Base-by-base conservation (phyloP, 345 rosid genomes). In the Eucalyptus cloeziana region DNA sequence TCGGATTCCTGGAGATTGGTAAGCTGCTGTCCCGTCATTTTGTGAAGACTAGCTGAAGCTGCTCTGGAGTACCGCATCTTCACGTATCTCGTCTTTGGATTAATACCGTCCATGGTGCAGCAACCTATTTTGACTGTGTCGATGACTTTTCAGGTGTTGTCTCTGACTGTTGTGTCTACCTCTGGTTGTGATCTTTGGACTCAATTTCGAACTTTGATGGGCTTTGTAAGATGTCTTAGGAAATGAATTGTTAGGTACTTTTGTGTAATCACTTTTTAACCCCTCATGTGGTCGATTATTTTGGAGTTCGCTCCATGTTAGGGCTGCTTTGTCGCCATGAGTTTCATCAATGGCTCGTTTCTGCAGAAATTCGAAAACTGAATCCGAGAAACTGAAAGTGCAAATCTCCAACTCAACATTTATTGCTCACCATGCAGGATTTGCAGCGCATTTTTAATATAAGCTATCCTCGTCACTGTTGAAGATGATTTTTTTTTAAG, bases 1-100 rank as follows among this genome's bases (percentile, higher is more conserved):
- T 97, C 17, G 94, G 95, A 54, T 93, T 97, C 91, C 91, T 95
- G 88, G 99, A 97, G 95, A 92, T 97, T 64, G 95, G 91, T 19
- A 96, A 97, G 92, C 89, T 96, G 91, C 90, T 96, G 89, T 87
- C 96, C 10, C 90, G 69, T 50, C 99, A 97, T 91, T 96, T 97
- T 89, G 88, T 93, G 87, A 96, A 96, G 93, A 44, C 95, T 17
- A 89, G 31, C 88, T 93, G 45, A 86, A 40, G 85, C 16, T 76
- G 85, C 85, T 76, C 24, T 4, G 47, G 85, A 40, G 40, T 31
- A 51, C 33, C 4, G 9, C 16, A 24, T 31, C 45, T 76, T 76
- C 16, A 21, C 47, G 47, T 15, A 56, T 31, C 44, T 51, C n/a
- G 17, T 51, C 87, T 43, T 13, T 51, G 87, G 87, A 86, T 52